Evolutionary conservation across 805 yeast genomes (phyloP).

Genomic region (Isabelozyma rhagii): DNA sequence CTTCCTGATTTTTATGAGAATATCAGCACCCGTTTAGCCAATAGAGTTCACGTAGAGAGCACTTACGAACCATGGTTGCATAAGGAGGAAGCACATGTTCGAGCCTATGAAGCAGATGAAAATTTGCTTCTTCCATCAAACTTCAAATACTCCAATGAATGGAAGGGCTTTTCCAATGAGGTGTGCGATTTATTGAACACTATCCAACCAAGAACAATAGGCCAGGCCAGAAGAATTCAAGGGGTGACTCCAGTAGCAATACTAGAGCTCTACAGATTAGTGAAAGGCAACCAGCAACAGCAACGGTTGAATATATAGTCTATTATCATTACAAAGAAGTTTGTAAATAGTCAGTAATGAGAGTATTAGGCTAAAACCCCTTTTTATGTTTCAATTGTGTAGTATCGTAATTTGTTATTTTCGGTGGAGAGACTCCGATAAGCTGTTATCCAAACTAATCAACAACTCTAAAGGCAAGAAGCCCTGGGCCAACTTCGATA

Average conservation of each 20-base stretch:
- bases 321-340: conserved; percentile 13
- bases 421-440: conserved; percentile 3
- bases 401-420: neutral
- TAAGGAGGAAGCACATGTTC: conserved; percentile 67
- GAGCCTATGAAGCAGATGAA: conserved; percentile 84
- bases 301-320: no score
- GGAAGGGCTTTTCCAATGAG: conserved; percentile 66
- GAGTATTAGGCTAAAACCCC: neutral
- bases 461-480: conserved; percentile 35
- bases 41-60: conserved; percentile 73
- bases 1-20: conserved; percentile 23
- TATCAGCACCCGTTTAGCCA: conserved; percentile 40
- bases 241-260: conserved; percentile 94
- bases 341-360: neutral
- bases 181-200: conserved; percentile 65
- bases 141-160: conserved; percentile 57
- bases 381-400: neutral
- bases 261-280: conserved; percentile 68
- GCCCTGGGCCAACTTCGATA: conserved; percentile 29
- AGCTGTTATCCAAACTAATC: conserved; percentile 28
- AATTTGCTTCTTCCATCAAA: conserved; percentile 63
- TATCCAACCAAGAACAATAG: conserved; percentile 84
- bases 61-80: conserved; percentile 76
- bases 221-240: conserved; percentile 92
- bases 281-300: conserved; percentile 27